phyloP scores from a whole-genome alignment of 2,329 filamentous ascomycete species.

The Stylonectria norvegica region DNA sequence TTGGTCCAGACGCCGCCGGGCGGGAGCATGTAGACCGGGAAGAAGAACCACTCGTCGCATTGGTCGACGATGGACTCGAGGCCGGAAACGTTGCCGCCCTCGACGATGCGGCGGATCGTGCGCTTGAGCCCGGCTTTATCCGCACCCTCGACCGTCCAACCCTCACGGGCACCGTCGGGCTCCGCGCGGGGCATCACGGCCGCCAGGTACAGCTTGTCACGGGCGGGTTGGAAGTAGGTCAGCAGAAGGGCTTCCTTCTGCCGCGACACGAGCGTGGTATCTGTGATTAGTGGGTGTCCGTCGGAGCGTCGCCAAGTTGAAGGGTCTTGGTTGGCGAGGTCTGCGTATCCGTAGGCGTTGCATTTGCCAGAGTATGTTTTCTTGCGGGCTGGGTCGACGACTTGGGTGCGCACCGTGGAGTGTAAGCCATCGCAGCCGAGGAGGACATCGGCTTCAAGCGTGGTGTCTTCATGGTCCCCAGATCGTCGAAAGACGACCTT shows the following conservation, averaged over 20 bases:
- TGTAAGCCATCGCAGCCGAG: slow-evolving; percentile 41
- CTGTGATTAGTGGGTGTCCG: slow-evolving; percentile 18
- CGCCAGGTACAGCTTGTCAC: slow-evolving; percentile 15
- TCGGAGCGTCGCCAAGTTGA: slow-evolving; percentile 2
- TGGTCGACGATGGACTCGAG: slow-evolving; percentile 17
- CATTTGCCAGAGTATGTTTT: slow-evolving; percentile 35
- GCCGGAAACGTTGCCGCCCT: slow-evolving; percentile 12
- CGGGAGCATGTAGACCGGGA: slow-evolving; percentile 35
- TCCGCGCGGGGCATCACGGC: slow-evolving; percentile 22
- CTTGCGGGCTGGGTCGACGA: slow-evolving; percentile 24
- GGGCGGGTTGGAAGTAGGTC: slow-evolving; percentile 19
- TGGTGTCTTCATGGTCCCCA: slow-evolving; percentile 1
- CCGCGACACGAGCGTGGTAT: slow-evolving; percentile 21
- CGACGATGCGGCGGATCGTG: slow-evolving; percentile 13
- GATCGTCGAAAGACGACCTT: neutral
- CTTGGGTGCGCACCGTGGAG: slow-evolving; percentile 30
- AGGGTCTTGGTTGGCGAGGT: slow-evolving; percentile 2
- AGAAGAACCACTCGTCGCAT: slow-evolving; percentile 31
- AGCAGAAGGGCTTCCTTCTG: slow-evolving; percentile 19
- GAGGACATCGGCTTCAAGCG: slow-evolving; percentile 22
- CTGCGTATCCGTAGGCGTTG: slow-evolving; percentile 21
- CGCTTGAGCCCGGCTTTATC: slow-evolving; percentile 20
- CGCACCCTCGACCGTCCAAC: slow-evolving; percentile 19
- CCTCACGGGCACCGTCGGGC: slow-evolving; percentile 19
- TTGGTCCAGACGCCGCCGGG: slow-evolving; percentile 32